Evolutionary conservation across 495 filamentous ascomycete species (phyloP).

Genomic region (Aspergillus carlsbadensis): DNA sequence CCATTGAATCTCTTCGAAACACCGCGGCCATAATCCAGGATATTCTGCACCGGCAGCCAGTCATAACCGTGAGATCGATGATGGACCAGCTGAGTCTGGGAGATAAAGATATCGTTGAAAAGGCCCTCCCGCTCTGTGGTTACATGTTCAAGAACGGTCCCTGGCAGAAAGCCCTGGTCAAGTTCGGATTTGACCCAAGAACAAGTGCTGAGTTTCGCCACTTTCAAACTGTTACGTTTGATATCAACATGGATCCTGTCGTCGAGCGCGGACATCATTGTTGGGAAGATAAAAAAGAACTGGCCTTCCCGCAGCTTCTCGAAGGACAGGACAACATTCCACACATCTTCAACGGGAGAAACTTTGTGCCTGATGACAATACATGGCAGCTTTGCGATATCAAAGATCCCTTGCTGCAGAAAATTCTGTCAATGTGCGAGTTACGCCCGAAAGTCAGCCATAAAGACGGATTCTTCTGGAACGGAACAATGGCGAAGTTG

Average conservation of each 20-base stretch:
- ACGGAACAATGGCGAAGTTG: neutral
- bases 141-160: neutral
- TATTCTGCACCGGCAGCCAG: neutral
- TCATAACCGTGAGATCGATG: neutral
- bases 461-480: constrained; percentile 2
- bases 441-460: neutral
- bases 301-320: neutral
- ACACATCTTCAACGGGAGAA: neutral
- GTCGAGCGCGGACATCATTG: neutral
- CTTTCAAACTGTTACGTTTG: neutral
- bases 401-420: neutral
- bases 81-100: neutral
- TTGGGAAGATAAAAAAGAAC: constrained; percentile 17
- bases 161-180: neutral
- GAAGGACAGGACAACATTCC: neutral
- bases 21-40: neutral
- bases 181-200: neutral
- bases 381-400: constrained; percentile 1
- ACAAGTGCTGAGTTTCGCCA: neutral
- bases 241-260: neutral
- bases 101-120: neutral
- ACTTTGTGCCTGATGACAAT: neutral
- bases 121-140: neutral
- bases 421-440: neutral
- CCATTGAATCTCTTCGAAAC: neutral